Base-by-base conservation (phyloP, 345 rosid species). In the Murraya koenigii region DNA sequence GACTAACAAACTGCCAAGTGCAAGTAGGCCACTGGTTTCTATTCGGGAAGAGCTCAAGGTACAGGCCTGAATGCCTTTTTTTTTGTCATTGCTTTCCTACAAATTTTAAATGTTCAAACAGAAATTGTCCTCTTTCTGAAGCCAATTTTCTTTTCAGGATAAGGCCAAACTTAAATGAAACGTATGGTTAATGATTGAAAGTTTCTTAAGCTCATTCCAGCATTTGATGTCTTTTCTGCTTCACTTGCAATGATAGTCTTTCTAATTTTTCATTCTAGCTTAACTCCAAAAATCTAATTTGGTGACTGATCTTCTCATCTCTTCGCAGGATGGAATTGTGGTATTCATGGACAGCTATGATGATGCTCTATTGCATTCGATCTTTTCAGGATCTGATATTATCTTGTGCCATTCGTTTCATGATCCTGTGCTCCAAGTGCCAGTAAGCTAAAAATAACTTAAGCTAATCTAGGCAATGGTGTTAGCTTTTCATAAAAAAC, bases 381-480 rank as follows among this genome's bases (percentile, higher is more conserved):
- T 88, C 76, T 75, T 83, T 63, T 91, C 90, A 49, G 97, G 89
- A 83, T 89, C 91, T 36, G 93, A 91, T 84, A 83, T 91, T 56
- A 87, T 91, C 59, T 77, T 88, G 77, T 91, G 92, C 69, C 74
- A 81, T 60, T 81, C 89, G 32, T 88, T 87, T 33, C 82, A 86
- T 32, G 92, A 91, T 76, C 88, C 93, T 55, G n/a, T 85, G 56
- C 86, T 85, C 55, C 94, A 90, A 84, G 85, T 89, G 77, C 93
- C 87, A 38, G 97, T 92, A 82, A 58, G 91, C 85, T 77, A 61
- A 68, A 74, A 65, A 65, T 36, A 64, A 35, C 65, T 64, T n/a
- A n/a, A 52, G 72, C 74, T 70, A 9, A 10, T 72, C 23, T 25
- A 26, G 63, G 56, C 66, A 38, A 39, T 76, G 71, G 9, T 8